Base-by-base conservation (phyloP, 768 basidiomycete genomes). In the Russula sp. region DNA sequence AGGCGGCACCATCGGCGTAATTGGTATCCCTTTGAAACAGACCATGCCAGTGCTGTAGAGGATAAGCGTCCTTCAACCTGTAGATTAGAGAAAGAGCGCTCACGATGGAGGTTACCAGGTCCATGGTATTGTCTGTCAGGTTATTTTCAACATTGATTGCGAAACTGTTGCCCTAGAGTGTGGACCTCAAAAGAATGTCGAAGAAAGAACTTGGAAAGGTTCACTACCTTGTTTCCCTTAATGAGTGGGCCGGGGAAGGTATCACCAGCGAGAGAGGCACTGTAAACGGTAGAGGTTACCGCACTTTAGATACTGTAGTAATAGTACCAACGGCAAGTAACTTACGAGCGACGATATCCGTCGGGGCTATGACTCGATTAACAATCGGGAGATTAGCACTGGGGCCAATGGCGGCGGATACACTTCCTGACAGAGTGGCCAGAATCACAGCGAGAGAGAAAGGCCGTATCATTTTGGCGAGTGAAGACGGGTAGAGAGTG, bases 31-130 rank as follows among this genome's bases (percentile, higher is more conserved):
- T 68, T 69, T 84, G 82, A 48, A 72, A 75, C 38, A 84, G 66
- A 0, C 83, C 83, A 66, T 84, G 83, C 82, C 81, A 84, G 66
- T 84, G 82, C 83, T 84, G 58, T 1, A 57, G 4, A 38, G 16
- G 16, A 2, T 42, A 24, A 6, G 26, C 24, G 3, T 34, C 24
- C 13, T 5, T 2, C 0, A 14, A 38, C 5, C 4, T 5, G 2
- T 10, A n/a, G n/a, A 42, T n/a, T 16, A 42, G 7, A 67, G 6
- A 46, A 38, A 13, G 20, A 38, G 34, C 24, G 1, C 20, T 48
- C 16, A 84, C 83, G 28, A 85, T 78, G 48, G 78, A 80, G 6
- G 84, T 85, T 4, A 72, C 73, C 49, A 75, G 76, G 44, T 78
- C 65, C 83, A 85, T 81, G 0, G 79, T 73, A 0, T 66, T 68